Base-by-base conservation (phyloP, 192 early-diverging fungal species). In the Coemansia pectinata region DNA sequence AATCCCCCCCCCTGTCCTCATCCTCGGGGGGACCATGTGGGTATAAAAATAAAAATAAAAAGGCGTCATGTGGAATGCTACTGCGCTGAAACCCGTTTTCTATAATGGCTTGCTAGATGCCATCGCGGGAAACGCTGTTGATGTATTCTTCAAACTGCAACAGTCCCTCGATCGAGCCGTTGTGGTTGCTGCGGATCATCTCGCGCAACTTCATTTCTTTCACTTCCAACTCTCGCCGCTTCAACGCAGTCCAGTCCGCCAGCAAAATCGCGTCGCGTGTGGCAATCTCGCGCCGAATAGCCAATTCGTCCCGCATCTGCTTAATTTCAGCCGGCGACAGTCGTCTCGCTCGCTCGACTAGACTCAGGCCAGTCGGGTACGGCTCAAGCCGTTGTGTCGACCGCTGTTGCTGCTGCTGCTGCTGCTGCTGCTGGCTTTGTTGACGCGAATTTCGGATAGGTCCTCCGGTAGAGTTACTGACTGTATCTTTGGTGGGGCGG, bases 241-340 rank as follows among this genome's bases (percentile, higher is more conserved):
- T 59, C 72, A 79, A 62, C 31, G 77, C 77, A 2, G 59, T 68
- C 72, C 72, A 79, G 65, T 79, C 77, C 4, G 72, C 77, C 59
- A 79, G 65, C 53, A 74, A 53, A 45, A 50, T 19, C 0, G 77
- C 77, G 29, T 79, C 77, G n/a, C 72, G 63, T 36, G 62, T 42
- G 12, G 72, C 72, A 15, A 79, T 79, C 45, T 67, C 63, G 58
- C 72, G 61, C 6, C 77, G 33, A 23, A 79, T 68, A 1, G 53
- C 60, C 62, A 79, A 47, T 62, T 79, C 77, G 21, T 71, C 68
- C 3, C 41, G 40, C 77, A 79, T 71, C 69, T 79, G 72, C 40
- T 19, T 27, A 17, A 74, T 42, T 25, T 74, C 77, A 3, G 36
- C 62, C 4, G 64, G 47, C 10, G 77, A 70, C 53, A 79, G 23